Conservation (phyloP, 352 stramenopile species). For the Pythium aquatile region DNA sequence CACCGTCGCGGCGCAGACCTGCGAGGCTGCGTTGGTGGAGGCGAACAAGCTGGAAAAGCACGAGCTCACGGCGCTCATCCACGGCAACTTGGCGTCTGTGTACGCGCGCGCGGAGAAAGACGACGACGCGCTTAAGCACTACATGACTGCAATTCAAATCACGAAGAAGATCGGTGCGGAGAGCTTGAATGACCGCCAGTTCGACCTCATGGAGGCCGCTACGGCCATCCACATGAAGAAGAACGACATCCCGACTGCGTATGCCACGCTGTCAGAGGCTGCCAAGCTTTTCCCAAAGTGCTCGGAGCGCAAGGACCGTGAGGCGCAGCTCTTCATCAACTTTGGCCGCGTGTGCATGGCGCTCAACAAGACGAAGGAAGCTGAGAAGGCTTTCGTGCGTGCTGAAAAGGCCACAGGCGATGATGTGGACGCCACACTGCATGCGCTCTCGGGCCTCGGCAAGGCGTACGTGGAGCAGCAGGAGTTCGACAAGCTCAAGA, state of each 20-base stretch:
- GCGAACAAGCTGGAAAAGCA: constrained; percentile 51
- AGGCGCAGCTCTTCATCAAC: constrained; percentile 54
- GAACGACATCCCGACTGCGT: constrained; percentile 50
- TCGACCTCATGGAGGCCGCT: constrained; percentile 56
- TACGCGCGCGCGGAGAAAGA: constrained; percentile 57
- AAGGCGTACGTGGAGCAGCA: constrained; percentile 43
- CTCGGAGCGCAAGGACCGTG: constrained; percentile 38
- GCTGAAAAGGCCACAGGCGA: constrained; percentile 37
- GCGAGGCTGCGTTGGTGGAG: constrained; percentile 44
- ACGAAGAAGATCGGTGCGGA: constrained; percentile 27
- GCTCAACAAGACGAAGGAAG: constrained; percentile 45
- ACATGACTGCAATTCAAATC: constrained; percentile 47
- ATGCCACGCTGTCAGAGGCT: constrained; percentile 53
- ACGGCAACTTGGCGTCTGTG: constrained; percentile 61
- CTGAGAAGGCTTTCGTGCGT: constrained; percentile 41
- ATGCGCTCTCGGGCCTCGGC: constrained; percentile 49
- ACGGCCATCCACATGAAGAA: constrained; percentile 53
- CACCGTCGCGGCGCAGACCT: constrained; percentile 47
- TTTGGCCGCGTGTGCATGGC: constrained; percentile 56
- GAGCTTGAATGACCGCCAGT: constrained; percentile 45
- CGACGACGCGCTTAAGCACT: constrained; percentile 60
- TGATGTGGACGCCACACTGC: constrained; percentile 36
- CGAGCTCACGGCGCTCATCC: constrained; percentile 64
- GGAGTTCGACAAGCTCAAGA: constrained; percentile 23
- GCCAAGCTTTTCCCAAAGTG: constrained; percentile 45